A percentile compares a stretch with the other conserved stretches of the same genome.
Evolutionary conservation across 805 yeast species (phyloP).

Genomic region (Lachancea fermentati): DNA sequence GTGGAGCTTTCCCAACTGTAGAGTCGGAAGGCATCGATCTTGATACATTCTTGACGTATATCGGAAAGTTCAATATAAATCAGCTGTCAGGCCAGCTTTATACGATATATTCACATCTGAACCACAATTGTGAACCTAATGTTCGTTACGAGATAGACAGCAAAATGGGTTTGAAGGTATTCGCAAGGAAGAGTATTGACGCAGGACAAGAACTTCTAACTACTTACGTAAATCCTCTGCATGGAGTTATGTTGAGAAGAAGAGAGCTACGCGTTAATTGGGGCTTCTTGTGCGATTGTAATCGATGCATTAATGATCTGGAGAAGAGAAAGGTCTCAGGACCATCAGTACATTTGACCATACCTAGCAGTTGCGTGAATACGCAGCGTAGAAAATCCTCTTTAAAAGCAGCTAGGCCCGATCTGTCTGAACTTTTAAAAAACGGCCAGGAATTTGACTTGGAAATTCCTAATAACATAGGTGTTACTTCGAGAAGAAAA

Average conservation of each 20-base stretch:
- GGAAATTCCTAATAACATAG: constrained; percentile 35
- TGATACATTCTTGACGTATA: constrained; percentile 51
- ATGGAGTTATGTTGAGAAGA: constrained; percentile 56
- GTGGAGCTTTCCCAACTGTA: constrained; percentile 39
- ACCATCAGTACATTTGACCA: background rate
- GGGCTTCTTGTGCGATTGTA: constrained; percentile 73
- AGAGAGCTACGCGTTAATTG: constrained; percentile 64
- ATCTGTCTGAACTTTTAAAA: constrained; percentile 44
- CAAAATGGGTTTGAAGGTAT: constrained; percentile 49
- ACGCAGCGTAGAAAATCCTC: constrained; percentile 28
- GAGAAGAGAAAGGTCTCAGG: background rate
- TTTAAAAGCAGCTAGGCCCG: constrained; percentile 31
- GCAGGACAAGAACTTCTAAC: constrained; percentile 65
- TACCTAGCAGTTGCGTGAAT: background rate
- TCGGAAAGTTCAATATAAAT: constrained; percentile 73
- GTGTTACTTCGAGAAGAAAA: constrained; percentile 45
- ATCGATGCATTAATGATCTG: constrained; percentile 55
- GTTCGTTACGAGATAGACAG: constrained; percentile 47
- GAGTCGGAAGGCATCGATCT: constrained; percentile 34
- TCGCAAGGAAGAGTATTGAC: constrained; percentile 51
- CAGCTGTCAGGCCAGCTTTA: constrained; percentile 60
- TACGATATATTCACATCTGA: constrained; percentile 61
- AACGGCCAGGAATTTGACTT: constrained; percentile 44
- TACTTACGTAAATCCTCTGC: constrained; percentile 63
- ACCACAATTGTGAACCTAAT: constrained; percentile 74